Conservation (phyloP, 208 protist genomes). For the Leishmania tropica region DNA sequence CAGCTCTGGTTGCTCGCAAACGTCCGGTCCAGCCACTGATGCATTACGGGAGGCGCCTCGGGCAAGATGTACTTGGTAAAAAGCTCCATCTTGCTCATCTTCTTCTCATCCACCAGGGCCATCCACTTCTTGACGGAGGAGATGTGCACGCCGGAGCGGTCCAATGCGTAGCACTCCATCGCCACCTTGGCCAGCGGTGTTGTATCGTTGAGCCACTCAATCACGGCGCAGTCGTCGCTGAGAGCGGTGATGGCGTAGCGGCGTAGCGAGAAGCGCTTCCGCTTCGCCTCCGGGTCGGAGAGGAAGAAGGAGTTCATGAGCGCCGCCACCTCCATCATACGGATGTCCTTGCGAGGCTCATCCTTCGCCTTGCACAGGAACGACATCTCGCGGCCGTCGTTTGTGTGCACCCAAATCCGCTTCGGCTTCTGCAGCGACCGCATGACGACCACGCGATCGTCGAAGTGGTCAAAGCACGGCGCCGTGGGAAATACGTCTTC, state of each 20-base stretch:
- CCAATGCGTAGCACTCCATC: constrained; percentile 75
- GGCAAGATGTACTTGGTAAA: constrained; percentile 82
- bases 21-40: constrained; percentile 91
- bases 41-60: constrained; percentile 85
- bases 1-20: constrained; percentile 91
- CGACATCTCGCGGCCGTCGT: constrained; percentile 64
- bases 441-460: constrained; percentile 83
- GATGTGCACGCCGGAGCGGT: constrained; percentile 64
- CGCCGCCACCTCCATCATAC: constrained; percentile 96
- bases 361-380: constrained; percentile 95
- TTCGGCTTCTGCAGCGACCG: constrained; percentile 93
- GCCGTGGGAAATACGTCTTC: constrained; percentile 51
- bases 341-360: constrained; percentile 95
- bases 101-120: constrained; percentile 60
- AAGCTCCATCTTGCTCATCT: constrained; percentile 66
- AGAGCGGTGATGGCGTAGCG: constrained; percentile 91
- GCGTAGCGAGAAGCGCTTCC: constrained; percentile 80
- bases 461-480: constrained; percentile 77
- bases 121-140: constrained; percentile 74
- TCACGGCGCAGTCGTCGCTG: constrained; percentile 92
- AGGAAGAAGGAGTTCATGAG: constrained; percentile 95
- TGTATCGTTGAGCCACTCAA: constrained; percentile 96
- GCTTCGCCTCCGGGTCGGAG: constrained; percentile 76
- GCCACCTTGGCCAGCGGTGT: constrained; percentile 79
- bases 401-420: constrained; percentile 83